Evolutionary conservation across 495 filamentous ascomycete genomes (phyloP).

Genomic region (Daldinia vernicosa): DNA sequence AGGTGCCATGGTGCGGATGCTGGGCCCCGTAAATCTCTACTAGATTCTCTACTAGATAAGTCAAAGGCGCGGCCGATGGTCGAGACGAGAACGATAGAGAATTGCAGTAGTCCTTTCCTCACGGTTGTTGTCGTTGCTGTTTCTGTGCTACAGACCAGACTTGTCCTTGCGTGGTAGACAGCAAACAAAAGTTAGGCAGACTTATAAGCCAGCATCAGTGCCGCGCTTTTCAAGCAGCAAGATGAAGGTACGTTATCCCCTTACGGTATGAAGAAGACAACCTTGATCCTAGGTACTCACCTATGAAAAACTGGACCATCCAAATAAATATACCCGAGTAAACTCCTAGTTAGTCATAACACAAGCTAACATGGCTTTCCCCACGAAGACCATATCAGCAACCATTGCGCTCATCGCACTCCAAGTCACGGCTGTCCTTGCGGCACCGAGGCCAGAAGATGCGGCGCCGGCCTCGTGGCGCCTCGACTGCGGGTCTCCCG

Average conservation of each 20-base stretch:
- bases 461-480: constrained; percentile 34
- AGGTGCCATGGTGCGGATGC: constrained; percentile 22
- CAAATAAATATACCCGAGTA: not conserved
- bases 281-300: not conserved
- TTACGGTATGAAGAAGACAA: not conserved
- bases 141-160: not conserved
- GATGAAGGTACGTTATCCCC: constrained; percentile 22
- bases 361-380: constrained; percentile 6
- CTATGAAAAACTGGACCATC: not conserved
- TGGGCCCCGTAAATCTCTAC: constrained; percentile 29
- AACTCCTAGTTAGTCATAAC: not conserved
- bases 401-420: not conserved
- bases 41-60: constrained; percentile 38
- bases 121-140: not conserved
- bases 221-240: not conserved
- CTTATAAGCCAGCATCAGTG: not conserved
- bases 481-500: constrained; percentile 41
- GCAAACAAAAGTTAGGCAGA: not conserved
- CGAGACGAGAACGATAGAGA: not conserved
- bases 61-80: constrained; percentile 19
- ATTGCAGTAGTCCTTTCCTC: not conserved
- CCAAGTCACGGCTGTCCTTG: not conserved
- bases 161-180: not conserved
- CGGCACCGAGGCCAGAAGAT: constrained; percentile 1
- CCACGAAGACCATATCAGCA: not conserved